Base-by-base conservation (phyloP, 1,284 basidiomycete species). In the Boletus semigastroideus region DNA sequence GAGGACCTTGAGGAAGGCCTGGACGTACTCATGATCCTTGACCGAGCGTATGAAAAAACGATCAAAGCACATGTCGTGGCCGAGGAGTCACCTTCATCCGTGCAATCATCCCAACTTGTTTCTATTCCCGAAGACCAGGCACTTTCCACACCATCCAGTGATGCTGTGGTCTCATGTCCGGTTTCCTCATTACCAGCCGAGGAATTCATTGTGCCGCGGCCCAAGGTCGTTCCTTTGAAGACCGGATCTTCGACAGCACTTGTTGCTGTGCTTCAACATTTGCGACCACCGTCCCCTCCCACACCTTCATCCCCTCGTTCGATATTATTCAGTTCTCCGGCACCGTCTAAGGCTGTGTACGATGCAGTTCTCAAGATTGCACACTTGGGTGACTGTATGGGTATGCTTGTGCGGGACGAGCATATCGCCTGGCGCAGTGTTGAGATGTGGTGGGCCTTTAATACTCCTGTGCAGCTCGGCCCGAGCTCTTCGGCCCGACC, bases 401-500 rank as follows among this genome's bases (percentile, higher is more conserved):
- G 90, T 20, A 87, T 93, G 78, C 78, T 96, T 38, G 83, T 97
- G 27, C 81, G 93, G 7, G 80, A 80, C 5, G 86, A 89, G 14
- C 78, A 85, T 55, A 81, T 96, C 38, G 83, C 88, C 4, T 97
- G 94, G 84, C 80, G 94, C 38, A 92, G 86, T 42, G 83, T 91
- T 50, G 95, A 98, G 72, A 96, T 97, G 87, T 95, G 95, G 83
- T 95, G 94, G 79, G 78, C 74, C 65, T 96, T 97, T 75, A 98
- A 98, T 69, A 94, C 91, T 42, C 94, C 93, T 0, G 80, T 91
- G 7, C 92, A 95, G 69, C 81, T 97, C 1, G 92, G 92, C 1
- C 93, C 94, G 13, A 78, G 84, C 39, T 83, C 83, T 2, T 77
- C 83, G 13, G 84, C 87, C 16, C 83, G 82, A 43, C 87, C 88